Percentiles rank a stretch among this genome's conserved stretches.
phyloP scores from a whole-genome alignment of 2,329 filamentous ascomycete species.

The Fusarium sp. region DNA sequence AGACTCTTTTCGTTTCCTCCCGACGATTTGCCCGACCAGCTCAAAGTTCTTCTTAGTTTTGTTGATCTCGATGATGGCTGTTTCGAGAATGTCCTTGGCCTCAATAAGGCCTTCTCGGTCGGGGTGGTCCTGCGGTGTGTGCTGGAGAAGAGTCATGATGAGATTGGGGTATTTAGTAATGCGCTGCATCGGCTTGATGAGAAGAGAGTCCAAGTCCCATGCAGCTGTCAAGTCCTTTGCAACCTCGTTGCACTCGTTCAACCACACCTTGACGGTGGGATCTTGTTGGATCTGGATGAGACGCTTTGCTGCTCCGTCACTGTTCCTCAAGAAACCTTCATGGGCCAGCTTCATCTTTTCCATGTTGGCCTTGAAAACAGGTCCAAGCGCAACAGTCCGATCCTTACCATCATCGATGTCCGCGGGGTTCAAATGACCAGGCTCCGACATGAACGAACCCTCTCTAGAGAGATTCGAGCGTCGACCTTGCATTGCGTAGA shows the following conservation, averaged over 20 bases:
- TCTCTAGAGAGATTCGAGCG: constrained; percentile 56
- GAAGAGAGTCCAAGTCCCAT: constrained; percentile 94
- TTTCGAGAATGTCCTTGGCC: constrained; percentile 66
- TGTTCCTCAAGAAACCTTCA: constrained; percentile 71
- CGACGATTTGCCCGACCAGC: constrained; percentile 88
- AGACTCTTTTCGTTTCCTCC: constrained; percentile 86
- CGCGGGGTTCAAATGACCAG: constrained; percentile 49
- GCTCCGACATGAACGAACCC: constrained; percentile 54
- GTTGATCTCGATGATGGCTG: constrained; percentile 87
- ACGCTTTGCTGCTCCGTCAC: constrained; percentile 69
- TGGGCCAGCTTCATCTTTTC: constrained; percentile 70
- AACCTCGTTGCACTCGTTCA: constrained; percentile 91
- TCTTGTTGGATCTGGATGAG: constrained; percentile 72
- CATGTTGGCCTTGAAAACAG: constrained; percentile 66
- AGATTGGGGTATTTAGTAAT: constrained; percentile 94
- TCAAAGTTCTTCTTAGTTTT: constrained; percentile 96
- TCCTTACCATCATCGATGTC: constrained; percentile 64
- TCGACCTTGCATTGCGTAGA: constrained; percentile 75
- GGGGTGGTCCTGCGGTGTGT: constrained; percentile 84
- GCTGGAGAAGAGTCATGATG: constrained; percentile 80
- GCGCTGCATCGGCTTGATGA: constrained; percentile 96
- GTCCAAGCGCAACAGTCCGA: constrained; percentile 62
- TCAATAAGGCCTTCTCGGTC: constrained; percentile 74
- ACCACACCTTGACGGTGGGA: constrained; percentile 79
- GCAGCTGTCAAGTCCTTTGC: constrained; percentile 92